Evolutionary conservation across 75 land plant species (phyloP), one percentile per base, ranked within the genome.

Genomic region (Larix kaempferi): DNA sequence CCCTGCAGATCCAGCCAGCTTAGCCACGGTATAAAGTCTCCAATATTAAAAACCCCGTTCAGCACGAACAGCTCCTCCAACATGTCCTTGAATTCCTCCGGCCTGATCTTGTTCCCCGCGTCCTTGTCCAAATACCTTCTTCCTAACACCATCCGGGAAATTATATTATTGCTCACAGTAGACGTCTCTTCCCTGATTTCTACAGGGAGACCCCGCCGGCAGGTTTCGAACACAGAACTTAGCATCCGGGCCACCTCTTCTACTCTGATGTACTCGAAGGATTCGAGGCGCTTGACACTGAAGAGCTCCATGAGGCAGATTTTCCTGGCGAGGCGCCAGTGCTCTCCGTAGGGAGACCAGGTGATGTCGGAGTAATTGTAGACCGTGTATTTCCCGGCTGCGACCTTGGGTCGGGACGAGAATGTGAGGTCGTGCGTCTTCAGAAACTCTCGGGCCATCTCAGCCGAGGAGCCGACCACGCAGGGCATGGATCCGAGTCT

Each of bases 321-420:
- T 74, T 84, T 85, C 0, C 94, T 76, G 29, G 89, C 85, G 74
- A 80, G 85, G 21, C 90, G 79, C 92, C 90, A 92, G 66, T 84
- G 85, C 3, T 88, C 78, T 1, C 94, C 94, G 69, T 88, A 88
- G 10, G 90, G 87, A 5, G 90, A 75, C 91, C 87, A 89, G 3
- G 84, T 80, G 56, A 91, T 74, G 80, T 83, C 82, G 49, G 83
- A 75, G 80, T 80, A 84, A 63, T 87, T 80, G 82, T 89, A 86
- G 59, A 83, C 78, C 15, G 84, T 79, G 80, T 82, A 75, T 71
- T 83, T 82, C 14, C 86, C 89, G 27, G 86, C 87, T 0, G 91
- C 84, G 23, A 82, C 82, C 63, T 73, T 67, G 74, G 91, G 94
- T 5, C 94, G 82, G 13, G 75, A 44, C 25, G 84, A 80, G 77